Evolutionary conservation across 2,329 filamentous ascomycete genomes (phyloP).

Genomic region (Colletotrichum echinochloae): DNA sequence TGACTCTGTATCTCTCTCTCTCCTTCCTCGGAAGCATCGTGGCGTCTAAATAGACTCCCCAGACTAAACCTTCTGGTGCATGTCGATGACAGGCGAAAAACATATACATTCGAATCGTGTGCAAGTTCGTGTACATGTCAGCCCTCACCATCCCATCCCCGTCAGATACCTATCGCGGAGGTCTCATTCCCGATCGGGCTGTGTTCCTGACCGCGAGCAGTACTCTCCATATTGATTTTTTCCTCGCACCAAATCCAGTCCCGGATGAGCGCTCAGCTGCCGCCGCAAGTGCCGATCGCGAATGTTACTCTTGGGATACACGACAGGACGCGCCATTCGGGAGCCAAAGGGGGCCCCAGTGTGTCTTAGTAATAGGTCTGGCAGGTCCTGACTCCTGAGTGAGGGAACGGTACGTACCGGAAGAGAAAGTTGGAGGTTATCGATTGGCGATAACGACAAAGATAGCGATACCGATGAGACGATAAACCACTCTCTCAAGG

Average conservation of each 20-base stretch:
- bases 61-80: not conserved
- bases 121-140: not conserved
- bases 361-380: not conserved
- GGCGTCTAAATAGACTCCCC: not conserved
- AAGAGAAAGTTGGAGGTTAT: not conserved
- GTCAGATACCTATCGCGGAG: not conserved
- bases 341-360: not conserved
- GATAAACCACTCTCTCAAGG: too few species aligned
- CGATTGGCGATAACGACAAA: slow-evolving; percentile 7
- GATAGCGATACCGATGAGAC: slow-evolving; percentile 29
- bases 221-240: not conserved
- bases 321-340: slow-evolving; percentile 16
- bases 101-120: not conserved
- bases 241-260: not conserved
- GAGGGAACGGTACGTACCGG: not conserved
- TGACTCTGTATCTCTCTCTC: not conserved
- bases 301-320: slow-evolving; percentile 23
- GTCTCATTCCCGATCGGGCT: slow-evolving; percentile 9
- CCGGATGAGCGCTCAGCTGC: not conserved
- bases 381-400: too few species aligned
- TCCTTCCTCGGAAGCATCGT: not conserved
- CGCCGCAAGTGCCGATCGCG: not conserved
- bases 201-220: not conserved
- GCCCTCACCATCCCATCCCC: not conserved
- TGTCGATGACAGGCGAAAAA: not conserved